Evolutionary conservation across 345 rosid species (phyloP), one percentile per base, ranked within the genome.

Genomic region (Eucalyptus viminalis): DNA sequence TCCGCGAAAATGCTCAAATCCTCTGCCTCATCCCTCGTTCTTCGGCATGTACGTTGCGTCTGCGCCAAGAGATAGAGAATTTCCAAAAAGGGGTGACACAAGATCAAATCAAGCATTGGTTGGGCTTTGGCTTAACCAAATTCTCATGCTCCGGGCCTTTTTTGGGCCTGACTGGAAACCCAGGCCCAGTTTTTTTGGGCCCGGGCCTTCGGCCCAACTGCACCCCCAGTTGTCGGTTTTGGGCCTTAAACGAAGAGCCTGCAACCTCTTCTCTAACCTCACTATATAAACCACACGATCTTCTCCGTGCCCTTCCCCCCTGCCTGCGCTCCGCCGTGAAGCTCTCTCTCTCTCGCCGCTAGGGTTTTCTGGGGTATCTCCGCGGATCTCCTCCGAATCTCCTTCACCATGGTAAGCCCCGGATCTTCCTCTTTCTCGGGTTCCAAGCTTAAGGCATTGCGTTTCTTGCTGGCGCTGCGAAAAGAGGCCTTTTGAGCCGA

Each of bases 61-160:
- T 24, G 65, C 9, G 58, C 58, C 1, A 2, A 53, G 58, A 21
- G 58, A 25, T 54, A 27, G 67, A 11, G 67, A 60, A 60, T 11
- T 27, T 60, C 14, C n/a, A 60, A 60, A 60, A 27, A 27, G n/a
- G 14, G 14, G 31, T 60, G 2, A 27, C 67, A 27, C 31, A 60
- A 60, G n/a, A 27, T 27, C 67, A 12, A 60, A 60, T 60, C 31
- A 12, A 60, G 34, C 40, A 14, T n/a, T 8, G 76, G 37, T n/a
- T 67, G 80, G 80, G 44, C 83, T 3, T 0, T 24, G 45, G 45
- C 27, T 0, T 5, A 31, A 17, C 44, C 81, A 9, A 34, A 34
- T 69, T 4, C 10, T 69, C 17, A 1, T 31, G 3, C 0, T 72
- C 25, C 0, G 13, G 25, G 8, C 25, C 14, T 0, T 5, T 31